Conservation (phyloP, 345 rosid species). For the Populus tremula region DNA sequence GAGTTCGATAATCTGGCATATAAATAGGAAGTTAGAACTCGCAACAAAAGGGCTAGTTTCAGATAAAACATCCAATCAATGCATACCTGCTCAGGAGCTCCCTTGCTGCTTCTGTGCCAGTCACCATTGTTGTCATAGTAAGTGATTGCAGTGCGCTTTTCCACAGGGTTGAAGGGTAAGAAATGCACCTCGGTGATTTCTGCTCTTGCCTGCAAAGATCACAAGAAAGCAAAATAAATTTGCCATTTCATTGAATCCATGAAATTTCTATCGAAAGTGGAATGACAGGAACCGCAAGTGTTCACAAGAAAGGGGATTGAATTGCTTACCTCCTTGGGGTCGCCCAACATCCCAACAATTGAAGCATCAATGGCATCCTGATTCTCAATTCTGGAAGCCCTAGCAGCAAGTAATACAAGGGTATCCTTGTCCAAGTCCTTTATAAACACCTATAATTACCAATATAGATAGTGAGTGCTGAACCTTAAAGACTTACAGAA, state of each 20-base stretch:
- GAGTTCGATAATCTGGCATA: constrained; percentile 64
- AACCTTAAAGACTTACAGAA: neutral
- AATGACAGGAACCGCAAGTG: neutral
- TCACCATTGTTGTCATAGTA: constrained; percentile 61
- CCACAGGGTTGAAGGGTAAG: constrained; percentile 93
- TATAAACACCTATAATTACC: constrained; percentile 46
- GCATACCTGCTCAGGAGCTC: constrained; percentile 86
- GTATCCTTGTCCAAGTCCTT: constrained; percentile 45
- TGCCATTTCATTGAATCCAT: neutral
- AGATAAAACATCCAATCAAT: neutral
- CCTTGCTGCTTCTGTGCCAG: constrained; percentile 87
- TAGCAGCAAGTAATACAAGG: constrained; percentile 64
- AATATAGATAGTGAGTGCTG: constrained; percentile 4
- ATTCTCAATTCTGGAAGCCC: constrained; percentile 89
- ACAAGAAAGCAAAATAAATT: neutral
- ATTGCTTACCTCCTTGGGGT: constrained; percentile 62
- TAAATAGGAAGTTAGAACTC: neutral
- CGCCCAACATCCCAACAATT: constrained; percentile 79
- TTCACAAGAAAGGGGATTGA: neutral
- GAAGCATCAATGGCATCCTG: constrained; percentile 97
- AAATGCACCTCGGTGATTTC: constrained; percentile 86
- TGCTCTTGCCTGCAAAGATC: constrained; percentile 61
- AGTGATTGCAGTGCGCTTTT: constrained; percentile 91
- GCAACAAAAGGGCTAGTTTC: neutral
- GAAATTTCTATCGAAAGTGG: neutral